phyloP scores from a whole-genome alignment of 1,284 basidiomycete species.

The Volvariella volvacea region DNA sequence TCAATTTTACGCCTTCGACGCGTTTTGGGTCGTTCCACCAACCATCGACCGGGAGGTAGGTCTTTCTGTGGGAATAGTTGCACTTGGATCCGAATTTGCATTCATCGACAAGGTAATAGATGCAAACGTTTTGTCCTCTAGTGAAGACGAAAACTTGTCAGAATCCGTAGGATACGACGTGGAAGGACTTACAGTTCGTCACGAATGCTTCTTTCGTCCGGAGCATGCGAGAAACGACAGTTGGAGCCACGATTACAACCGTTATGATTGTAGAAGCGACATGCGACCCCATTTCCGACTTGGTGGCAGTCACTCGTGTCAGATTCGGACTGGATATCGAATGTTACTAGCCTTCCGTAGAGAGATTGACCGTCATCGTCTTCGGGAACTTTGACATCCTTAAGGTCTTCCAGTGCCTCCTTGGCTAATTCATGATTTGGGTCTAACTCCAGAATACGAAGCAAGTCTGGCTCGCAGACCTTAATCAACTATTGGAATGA shows the following conservation, averaged over 20 bases:
- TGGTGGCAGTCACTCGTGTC: slow-evolving; percentile 45
- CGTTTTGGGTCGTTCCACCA: slow-evolving; percentile 20
- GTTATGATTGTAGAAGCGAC: slow-evolving; percentile 44
- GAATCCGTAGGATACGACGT: neutral
- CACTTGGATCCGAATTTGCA: slow-evolving; percentile 32
- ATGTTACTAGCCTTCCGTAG: no score
- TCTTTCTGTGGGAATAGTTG: slow-evolving; percentile 27
- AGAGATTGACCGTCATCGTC: no score
- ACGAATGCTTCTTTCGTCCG: slow-evolving; percentile 42
- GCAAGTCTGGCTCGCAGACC: no score
- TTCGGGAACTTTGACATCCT: no score
- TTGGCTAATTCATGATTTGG: no score
- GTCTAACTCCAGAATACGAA: no score
- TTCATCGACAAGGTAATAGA: slow-evolving; percentile 27
- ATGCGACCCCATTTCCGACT: slow-evolving; percentile 41
- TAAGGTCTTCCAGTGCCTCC: no score
- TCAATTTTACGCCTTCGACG: no score
- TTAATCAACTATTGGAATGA: no score
- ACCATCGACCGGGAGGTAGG: slow-evolving; percentile 20
- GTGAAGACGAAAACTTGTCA: neutral
- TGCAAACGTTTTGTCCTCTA: slow-evolving; percentile 35
- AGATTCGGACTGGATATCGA: slow-evolving; percentile 15
- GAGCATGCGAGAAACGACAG: slow-evolving; percentile 43
- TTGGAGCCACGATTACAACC: slow-evolving; percentile 32
- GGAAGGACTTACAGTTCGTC: slow-evolving; percentile 36